Evolutionary conservation across 2,329 filamentous ascomycete genomes (phyloP), one percentile per base, ranked within the genome.

Genomic region (Colletotrichum magnum): DNA sequence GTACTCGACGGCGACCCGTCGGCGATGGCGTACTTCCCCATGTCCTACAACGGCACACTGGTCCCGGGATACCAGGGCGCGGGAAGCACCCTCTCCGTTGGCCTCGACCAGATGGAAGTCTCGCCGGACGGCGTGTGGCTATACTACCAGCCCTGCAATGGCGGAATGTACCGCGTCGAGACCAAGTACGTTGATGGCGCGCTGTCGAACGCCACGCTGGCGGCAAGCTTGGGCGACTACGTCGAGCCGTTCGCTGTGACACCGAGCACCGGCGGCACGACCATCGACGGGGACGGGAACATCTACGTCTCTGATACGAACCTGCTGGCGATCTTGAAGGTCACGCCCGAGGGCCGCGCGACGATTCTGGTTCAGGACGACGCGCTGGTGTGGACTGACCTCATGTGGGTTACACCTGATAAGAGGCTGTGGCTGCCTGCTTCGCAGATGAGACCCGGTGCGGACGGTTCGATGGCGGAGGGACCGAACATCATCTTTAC

Each of bases 121-220:
- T 58, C 61, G 4, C 52, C 61, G 6, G 61, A 58, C n/a, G 61
- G 52, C 6, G 21, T 58, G n/a, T 64, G 43, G 9, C 61, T 64
- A 4, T 64, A 64, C 52, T 64, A 64, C 13, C 61, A 64, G 45
- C 61, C 61, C 28, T 64, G 52, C 53, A 64, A 64, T 21, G 52
- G 61, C 9, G 61, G 61, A 16, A 64, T 64, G 61, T 64, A 64
- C 16, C 61, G 61, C 16, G 41, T 58, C 53, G 43, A 64, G 45
- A 64, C 52, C 4, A 36, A 57, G 16, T 64, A 51, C 21, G 61
- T 64, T 18, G 26, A 58, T 28, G 61, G 52, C n/a, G 43, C 53
- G 15, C 16, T 64, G 45, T 58, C 61, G 43, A 64, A 64, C 43
- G 13, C 28, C 32, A 58, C 61, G 2, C 61, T 64, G 16, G 52